Evolutionary conservation across 768 basidiomycete species (phyloP).

Genomic region (Lactifluus piperatus): DNA sequence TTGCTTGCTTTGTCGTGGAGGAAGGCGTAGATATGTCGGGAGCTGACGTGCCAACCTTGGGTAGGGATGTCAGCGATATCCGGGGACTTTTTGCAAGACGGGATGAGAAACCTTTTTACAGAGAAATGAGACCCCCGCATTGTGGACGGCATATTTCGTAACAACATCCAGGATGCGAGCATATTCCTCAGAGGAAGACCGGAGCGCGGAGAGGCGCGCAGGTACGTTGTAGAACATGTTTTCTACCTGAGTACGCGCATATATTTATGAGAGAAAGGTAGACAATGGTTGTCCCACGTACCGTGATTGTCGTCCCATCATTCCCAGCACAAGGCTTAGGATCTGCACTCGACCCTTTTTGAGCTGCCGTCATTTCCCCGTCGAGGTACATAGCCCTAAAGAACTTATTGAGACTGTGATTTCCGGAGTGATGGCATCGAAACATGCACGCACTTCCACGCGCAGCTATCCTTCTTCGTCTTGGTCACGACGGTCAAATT

Average conservation of each 20-base stretch:
- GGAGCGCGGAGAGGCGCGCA: constrained; percentile 75
- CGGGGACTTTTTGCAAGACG: not conserved
- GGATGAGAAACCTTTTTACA: constrained; percentile 74
- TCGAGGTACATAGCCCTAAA: constrained; percentile 48
- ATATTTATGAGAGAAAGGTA: not conserved
- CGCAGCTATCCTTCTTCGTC: constrained; percentile 70
- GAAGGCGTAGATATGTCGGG: constrained; percentile 81
- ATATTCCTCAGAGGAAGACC: constrained; percentile 85
- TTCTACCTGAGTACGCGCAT: constrained; percentile 57
- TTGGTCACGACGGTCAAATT: constrained; percentile 88
- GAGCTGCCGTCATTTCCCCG: constrained; percentile 60
- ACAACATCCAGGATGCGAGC: constrained; percentile 84
- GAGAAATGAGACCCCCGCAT: constrained; percentile 76
- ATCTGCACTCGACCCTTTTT: constrained; percentile 61
- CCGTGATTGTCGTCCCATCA: constrained; percentile 85
- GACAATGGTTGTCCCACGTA: constrained; percentile 28
- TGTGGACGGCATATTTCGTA: constrained; percentile 90
- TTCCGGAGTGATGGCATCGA: not conserved
- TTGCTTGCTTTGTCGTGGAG: constrained; percentile 57
- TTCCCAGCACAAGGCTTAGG: constrained; percentile 91
- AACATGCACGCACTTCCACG: constrained; percentile 73
- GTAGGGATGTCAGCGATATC: not conserved
- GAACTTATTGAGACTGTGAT: not conserved
- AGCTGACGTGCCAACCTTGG: constrained; percentile 57
- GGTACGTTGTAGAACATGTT: constrained; percentile 94